Evolutionary conservation across 306 rosid species (phyloP).

Genomic region (Cicer yamashitae): DNA sequence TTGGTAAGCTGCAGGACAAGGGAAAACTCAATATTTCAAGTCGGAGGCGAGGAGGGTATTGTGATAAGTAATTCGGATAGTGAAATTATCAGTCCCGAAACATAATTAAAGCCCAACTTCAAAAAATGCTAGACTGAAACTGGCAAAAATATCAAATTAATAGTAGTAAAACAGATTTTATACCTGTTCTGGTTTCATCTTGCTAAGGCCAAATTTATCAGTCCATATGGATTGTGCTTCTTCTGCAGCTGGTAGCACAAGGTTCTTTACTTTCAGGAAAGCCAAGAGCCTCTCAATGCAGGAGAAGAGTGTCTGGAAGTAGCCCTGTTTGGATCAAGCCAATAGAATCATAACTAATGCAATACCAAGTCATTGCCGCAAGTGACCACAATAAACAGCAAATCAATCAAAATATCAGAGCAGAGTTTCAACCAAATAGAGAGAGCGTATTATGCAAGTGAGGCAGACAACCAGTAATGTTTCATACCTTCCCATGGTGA

Average conservation of each 20-base stretch:
- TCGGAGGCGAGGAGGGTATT: not conserved
- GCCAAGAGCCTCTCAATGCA: slow-evolving; percentile 86
- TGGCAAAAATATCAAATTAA: slow-evolving; percentile 15
- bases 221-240: slow-evolving; percentile 97
- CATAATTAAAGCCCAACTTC: slow-evolving; percentile 29
- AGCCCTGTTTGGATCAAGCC: slow-evolving; percentile 63
- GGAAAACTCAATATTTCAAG: slow-evolving; percentile 3
- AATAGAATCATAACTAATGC: slow-evolving; percentile 11
- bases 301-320: slow-evolving; percentile 82
- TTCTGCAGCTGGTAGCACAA: slow-evolving; percentile 92
- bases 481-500: slow-evolving; percentile 84
- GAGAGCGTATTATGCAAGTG: slow-evolving; percentile 20
- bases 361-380: not conserved
- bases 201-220: slow-evolving; percentile 77
- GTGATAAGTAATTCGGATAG: not conserved
- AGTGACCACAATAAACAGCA: slow-evolving; percentile 14
- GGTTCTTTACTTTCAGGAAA: slow-evolving; percentile 72
- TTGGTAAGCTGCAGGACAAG: slow-evolving; percentile 67
- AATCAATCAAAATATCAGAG: slow-evolving; percentile 24
- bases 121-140: slow-evolving; percentile 29
- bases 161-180: slow-evolving; percentile 23
- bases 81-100: slow-evolving; percentile 17
- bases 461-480: slow-evolving; percentile 16
- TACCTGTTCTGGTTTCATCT: slow-evolving; percentile 80
- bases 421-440: slow-evolving; percentile 26